These are phyloP conservation scores for Lentinula raphanica DNA, from an alignment of 768 basidiomycete genomes.

Conservation along the genomic window DNA sequence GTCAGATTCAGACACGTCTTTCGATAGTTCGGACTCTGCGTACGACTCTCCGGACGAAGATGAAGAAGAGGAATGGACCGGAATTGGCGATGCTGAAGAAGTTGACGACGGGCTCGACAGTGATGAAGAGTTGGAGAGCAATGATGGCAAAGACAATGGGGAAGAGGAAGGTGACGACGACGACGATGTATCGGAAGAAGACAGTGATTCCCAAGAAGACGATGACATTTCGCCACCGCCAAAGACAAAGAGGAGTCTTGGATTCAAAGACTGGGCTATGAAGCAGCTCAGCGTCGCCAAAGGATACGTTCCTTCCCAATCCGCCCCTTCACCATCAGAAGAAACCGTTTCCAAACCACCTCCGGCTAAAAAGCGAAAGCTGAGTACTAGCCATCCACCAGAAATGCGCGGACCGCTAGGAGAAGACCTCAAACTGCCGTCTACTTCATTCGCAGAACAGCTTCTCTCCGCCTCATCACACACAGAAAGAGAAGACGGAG, in stretches of 20 bases:
- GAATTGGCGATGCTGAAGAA: conserved; percentile 20
- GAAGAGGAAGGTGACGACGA: conserved; percentile 9
- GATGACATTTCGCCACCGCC: conserved; percentile 8
- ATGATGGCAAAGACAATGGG: conserved; percentile 11
- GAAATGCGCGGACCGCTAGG: conserved; percentile 80
- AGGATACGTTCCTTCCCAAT: conserved; percentile 23
- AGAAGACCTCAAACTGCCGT: conserved; percentile 59
- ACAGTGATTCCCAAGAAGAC: conserved; percentile 7
- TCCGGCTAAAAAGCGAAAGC: conserved; percentile 46
- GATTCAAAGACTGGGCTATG: conserved; percentile 89
- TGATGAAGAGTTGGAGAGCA: conserved; percentile 15
- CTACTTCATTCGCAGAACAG: conserved; percentile 58
- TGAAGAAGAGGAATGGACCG: conserved; percentile 17
- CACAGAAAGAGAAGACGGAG: conserved; percentile 5
- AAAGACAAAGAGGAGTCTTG: conserved; percentile 34
- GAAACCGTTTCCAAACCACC: conserved; percentile 9
- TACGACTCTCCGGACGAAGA: conserved; percentile 38
- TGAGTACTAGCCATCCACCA: conserved; percentile 19
- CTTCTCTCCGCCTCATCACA: conserved; percentile 15
- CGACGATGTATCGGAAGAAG: conserved; percentile 14
- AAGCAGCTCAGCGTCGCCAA: conserved; percentile 60
- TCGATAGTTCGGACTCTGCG: conserved; percentile 77
- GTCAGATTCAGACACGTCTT: conserved; percentile 55
- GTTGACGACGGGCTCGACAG: conserved; percentile 11
- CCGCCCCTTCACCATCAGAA: conserved; percentile 11